phyloP scores from a whole-genome alignment of 2,329 filamentous ascomycete species.

The Colletotrichum eremochloae region DNA sequence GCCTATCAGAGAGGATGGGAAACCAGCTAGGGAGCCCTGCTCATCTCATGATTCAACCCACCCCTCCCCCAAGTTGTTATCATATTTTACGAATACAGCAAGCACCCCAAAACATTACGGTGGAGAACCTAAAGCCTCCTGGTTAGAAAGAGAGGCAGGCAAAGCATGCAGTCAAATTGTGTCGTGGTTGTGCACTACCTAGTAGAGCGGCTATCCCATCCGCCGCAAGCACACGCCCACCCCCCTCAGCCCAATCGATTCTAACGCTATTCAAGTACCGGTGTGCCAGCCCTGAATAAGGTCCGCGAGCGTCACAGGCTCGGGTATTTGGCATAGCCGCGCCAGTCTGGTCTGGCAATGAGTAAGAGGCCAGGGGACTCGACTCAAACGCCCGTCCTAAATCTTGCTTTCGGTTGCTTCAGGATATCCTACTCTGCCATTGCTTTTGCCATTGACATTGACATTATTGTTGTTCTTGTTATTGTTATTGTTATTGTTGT shows the following conservation, averaged over 20 bases:
- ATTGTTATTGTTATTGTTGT: background rate
- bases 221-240: conserved; percentile 40
- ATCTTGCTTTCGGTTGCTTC: conserved; percentile 5
- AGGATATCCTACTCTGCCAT: background rate
- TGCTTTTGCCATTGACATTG: background rate
- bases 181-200: conserved; percentile 32
- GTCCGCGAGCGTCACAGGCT: conserved; percentile 36
- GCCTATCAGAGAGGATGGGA: conserved; percentile 17
- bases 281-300: conserved; percentile 24
- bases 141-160: conserved; percentile 13
- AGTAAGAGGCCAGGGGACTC: conserved; percentile 30
- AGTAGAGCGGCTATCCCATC: conserved; percentile 39
- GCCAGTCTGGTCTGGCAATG: conserved; percentile 28
- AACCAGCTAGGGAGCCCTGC: conserved; percentile 25
- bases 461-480: background rate
- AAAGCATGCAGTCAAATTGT: conserved; percentile 22
- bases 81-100: conserved; percentile 18
- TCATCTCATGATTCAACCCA: conserved; percentile 29
- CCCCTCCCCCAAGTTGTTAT: conserved; percentile 8
- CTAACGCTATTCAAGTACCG: conserved; percentile 35
- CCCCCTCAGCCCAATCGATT: conserved; percentile 38
- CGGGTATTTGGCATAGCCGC: conserved; percentile 34
- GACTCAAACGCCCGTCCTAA: conserved; percentile 38
- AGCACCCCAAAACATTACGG: conserved; percentile 33
- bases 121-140: conserved; percentile 34